Conservation (phyloP, 1,284 basidiomycete genomes). For the Ceratobasidium sp. region DNA sequence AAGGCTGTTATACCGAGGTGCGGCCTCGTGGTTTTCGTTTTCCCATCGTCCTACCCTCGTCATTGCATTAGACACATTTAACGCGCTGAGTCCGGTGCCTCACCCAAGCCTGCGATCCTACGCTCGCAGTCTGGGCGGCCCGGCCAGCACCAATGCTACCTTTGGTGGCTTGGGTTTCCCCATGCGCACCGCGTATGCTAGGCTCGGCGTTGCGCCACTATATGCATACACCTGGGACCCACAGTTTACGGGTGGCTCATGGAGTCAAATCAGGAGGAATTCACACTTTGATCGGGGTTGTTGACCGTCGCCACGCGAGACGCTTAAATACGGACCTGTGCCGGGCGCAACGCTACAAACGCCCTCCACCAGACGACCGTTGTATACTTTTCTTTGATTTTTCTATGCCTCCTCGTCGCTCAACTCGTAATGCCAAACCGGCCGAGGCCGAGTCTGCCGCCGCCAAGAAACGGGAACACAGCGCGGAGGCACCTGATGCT, state of each 20-base stretch:
- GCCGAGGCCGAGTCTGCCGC: constrained; percentile 27
- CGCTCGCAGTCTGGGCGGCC: too few species aligned
- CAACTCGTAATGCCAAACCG: constrained; percentile 20
- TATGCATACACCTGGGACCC: too few species aligned
- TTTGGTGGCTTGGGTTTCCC: neutral
- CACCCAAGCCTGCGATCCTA: too few species aligned
- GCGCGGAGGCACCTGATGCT: constrained; percentile 7
- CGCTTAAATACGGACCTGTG: constrained; percentile 16
- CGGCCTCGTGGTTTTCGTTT: too few species aligned
- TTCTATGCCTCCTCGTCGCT: constrained; percentile 41
- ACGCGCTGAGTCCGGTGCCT: too few species aligned
- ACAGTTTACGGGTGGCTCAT: too few species aligned
- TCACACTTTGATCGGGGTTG: constrained; percentile 33
- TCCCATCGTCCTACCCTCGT: too few species aligned
- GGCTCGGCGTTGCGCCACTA: too few species aligned
- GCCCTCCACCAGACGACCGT: neutral
- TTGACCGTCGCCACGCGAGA: constrained; percentile 29
- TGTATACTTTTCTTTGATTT: neutral
- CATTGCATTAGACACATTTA: too few species aligned
- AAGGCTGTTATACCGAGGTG: too few species aligned
- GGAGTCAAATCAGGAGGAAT: neutral
- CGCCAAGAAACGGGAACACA: constrained; percentile 31
- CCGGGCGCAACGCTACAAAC: neutral
- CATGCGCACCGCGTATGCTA: too few species aligned
- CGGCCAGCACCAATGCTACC: too few species aligned